Evolutionary conservation across 2,329 filamentous ascomycete genomes (phyloP).

Genomic region (Tolypocladium ophioglossoides): DNA sequence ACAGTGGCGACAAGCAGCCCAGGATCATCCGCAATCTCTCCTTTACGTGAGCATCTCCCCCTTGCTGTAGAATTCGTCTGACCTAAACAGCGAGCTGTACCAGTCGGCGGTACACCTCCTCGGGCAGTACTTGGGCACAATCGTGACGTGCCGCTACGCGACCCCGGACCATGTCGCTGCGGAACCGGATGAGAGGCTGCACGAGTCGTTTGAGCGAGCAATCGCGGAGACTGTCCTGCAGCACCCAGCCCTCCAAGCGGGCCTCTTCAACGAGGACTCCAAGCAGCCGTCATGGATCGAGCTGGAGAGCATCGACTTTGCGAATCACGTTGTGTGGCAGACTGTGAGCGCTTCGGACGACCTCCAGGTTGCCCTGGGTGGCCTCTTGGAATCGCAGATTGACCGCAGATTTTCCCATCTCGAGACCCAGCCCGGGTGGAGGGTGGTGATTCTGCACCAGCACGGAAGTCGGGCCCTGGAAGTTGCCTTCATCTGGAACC

Average conservation of each 20-base stretch:
- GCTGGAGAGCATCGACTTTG: slow-evolving; percentile 9
- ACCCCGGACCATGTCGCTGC: slow-evolving; percentile 2
- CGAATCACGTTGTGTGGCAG: slow-evolving; percentile 9
- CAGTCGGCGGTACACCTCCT: neutral
- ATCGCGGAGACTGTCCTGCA: neutral
- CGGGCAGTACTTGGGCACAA: slow-evolving; percentile 1
- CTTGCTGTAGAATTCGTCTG: neutral
- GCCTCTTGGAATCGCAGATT: neutral
- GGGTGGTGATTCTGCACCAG: slow-evolving; percentile 3
- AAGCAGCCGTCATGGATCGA: slow-evolving; percentile 7
- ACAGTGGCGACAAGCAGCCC: no score
- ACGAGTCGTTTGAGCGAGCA: neutral
- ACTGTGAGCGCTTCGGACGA: neutral
- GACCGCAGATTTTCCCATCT: neutral
- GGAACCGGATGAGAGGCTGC: neutral
- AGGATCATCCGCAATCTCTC: neutral
- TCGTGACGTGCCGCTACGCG: slow-evolving; percentile 6
- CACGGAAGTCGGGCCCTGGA: slow-evolving; percentile 8
- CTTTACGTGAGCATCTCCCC: neutral
- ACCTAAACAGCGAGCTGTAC: neutral
- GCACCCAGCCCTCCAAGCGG: slow-evolving; percentile 9
- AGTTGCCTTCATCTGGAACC: slow-evolving; percentile 16
- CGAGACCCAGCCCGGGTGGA: slow-evolving; percentile 15
- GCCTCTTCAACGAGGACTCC: slow-evolving; percentile 5
- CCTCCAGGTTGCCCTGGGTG: neutral